Percentiles rank a stretch among this genome's conserved stretches.
These are phyloP conservation scores for Wakefieldia striispora DNA, from an alignment of 768 basidiomycete genomes.

Conservation along the genomic window DNA sequence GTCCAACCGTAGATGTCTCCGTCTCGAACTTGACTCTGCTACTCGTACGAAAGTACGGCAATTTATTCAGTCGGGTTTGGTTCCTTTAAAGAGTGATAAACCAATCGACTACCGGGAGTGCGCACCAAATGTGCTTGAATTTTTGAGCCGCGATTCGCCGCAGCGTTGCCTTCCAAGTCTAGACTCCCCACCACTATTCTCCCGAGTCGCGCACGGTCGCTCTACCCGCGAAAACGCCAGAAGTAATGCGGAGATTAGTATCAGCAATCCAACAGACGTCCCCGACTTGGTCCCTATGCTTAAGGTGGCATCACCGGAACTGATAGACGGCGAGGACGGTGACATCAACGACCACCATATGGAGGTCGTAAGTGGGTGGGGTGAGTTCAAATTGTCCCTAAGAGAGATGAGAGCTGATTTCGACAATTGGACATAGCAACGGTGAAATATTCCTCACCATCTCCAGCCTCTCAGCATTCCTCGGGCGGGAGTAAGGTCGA, in stretches of 20 bases:
- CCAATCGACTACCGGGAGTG: constrained; percentile 6
- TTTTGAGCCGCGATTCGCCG: constrained; percentile 33
- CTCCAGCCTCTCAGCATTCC: constrained; percentile 34
- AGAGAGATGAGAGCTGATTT: constrained; percentile 5
- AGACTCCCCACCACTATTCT: constrained; percentile 47
- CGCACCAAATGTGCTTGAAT: constrained; percentile 23
- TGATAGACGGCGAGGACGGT: constrained; percentile 39
- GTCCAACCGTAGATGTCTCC: constrained; percentile 30
- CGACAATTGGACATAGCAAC: constrained; percentile 13
- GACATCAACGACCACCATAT: constrained; percentile 51
- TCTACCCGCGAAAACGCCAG: not conserved
- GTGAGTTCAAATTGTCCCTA: constrained; percentile 38
- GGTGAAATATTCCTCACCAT: constrained; percentile 43
- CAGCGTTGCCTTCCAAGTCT: constrained; percentile 22
- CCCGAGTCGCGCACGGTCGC: constrained; percentile 24
- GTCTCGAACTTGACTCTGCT: constrained; percentile 27
- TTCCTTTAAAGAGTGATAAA: constrained; percentile 16
- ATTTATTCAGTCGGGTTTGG: constrained; percentile 29
- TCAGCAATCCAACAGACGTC: constrained; percentile 15
- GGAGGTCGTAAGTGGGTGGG: constrained; percentile 62
- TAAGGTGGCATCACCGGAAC: constrained; percentile 18
- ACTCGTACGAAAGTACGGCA: constrained; percentile 22
- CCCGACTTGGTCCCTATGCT: constrained; percentile 30
- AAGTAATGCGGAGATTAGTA: not conserved
- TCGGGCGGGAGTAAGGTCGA: constrained; percentile 48